Evolutionary conservation across 306 rosid species (phyloP).

Genomic region (Lathyrus tuberosus): DNA sequence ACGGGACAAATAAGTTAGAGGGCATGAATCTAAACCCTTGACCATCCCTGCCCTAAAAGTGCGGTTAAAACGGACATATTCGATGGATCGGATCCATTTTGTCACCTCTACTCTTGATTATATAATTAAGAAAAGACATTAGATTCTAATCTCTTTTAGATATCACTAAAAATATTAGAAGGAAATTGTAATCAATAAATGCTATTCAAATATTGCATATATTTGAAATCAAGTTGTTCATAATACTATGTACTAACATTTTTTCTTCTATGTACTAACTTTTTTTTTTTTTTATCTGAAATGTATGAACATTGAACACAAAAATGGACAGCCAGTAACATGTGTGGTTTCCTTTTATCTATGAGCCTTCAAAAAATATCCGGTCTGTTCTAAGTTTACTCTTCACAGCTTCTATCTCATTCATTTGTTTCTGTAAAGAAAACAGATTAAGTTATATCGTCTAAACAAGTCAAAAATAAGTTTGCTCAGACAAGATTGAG

Average conservation of each 20-base stretch:
- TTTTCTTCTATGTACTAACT: not conserved
- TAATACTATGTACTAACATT: not conserved
- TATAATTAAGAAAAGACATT: too few species aligned
- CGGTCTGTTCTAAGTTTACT: slow-evolving; percentile 25
- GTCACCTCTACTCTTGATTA: too few species aligned
- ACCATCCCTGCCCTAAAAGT: too few species aligned
- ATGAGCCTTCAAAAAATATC: slow-evolving; percentile 15
- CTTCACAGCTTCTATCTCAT: slow-evolving; percentile 42
- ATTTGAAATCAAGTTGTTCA: too few species aligned
- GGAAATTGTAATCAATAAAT: too few species aligned
- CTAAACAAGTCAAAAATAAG: slow-evolving; percentile 13
- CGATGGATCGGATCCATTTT: too few species aligned
- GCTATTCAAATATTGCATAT: too few species aligned
- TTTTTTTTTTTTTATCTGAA: not conserved
- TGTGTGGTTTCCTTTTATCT: slow-evolving; percentile 18
- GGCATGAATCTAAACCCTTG: too few species aligned
- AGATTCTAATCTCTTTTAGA: too few species aligned
- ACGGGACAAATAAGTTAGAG: too few species aligned
- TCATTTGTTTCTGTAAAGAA: slow-evolving; percentile 44
- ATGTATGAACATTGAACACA: not conserved
- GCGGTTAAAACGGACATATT: too few species aligned
- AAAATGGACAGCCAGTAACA: not conserved
- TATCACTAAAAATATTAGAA: too few species aligned
- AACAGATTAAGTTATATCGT: slow-evolving; percentile 28
- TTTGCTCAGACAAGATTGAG: slow-evolving; percentile 24